Conservation (phyloP, 495 filamentous ascomycete genomes). For the Paragyromitra xinjiangensis region DNA sequence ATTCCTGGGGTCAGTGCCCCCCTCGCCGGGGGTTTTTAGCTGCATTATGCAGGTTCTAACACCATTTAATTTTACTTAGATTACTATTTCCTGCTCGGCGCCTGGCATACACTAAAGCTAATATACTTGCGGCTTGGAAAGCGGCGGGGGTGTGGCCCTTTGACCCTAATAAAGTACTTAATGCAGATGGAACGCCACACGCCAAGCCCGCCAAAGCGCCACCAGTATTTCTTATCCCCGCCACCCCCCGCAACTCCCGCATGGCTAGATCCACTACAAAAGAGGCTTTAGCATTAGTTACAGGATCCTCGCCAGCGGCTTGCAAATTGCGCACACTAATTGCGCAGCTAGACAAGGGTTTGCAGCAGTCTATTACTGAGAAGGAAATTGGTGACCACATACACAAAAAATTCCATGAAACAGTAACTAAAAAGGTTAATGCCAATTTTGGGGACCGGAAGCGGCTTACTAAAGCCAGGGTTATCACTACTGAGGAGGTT, state of each 20-base stretch:
- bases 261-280: constrained; percentile 26
- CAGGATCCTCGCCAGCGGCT: background rate
- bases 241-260: background rate
- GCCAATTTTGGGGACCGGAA: constrained; percentile 8
- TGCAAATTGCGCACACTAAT: background rate
- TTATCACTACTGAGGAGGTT: constrained; percentile 17
- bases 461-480: constrained; percentile 2
- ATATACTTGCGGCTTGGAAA: constrained; percentile 6
- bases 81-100: constrained; percentile 17
- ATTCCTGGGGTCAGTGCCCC: constrained; percentile 13
- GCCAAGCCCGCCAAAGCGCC: background rate
- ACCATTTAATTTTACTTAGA: background rate
- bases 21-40: background rate
- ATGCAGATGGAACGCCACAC: background rate
- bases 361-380: constrained; percentile 19
- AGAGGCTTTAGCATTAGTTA: constrained; percentile 6
- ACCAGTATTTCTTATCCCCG: background rate
- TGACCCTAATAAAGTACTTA: background rate
- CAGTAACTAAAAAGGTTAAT: constrained; percentile 4
- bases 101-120: constrained; percentile 9
- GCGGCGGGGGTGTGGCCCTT: constrained; percentile 5
- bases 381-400: constrained; percentile 22
- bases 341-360: background rate
- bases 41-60: background rate
- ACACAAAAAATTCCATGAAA: constrained; percentile 12